phyloP scores from a whole-genome alignment of 2,329 filamentous ascomycete genomes.

The Ceratocystis cacaofunesta region DNA sequence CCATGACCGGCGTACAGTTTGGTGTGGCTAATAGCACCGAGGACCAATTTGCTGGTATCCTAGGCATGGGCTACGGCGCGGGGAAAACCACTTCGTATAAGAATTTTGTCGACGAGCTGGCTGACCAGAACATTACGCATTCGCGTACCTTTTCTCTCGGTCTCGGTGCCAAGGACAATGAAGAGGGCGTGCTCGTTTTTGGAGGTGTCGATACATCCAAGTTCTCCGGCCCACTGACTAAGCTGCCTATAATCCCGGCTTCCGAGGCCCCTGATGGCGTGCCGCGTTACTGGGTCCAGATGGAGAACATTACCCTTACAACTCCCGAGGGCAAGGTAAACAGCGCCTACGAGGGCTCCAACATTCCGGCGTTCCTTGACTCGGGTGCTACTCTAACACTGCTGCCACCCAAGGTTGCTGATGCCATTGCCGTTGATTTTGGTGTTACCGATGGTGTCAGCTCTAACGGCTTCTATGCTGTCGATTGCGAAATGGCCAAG shows the following conservation, averaged over 20 bases:
- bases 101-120: conserved; percentile 38
- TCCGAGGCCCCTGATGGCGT: conserved; percentile 39
- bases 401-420: conserved; percentile 42
- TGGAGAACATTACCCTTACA: conserved; percentile 31
- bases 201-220: conserved; percentile 53
- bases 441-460: conserved; percentile 27
- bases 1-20: conserved; percentile 43
- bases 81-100: conserved; percentile 33
- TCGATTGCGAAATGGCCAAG: conserved; percentile 31
- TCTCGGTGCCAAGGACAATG: conserved; percentile 45
- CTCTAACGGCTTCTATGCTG: conserved; percentile 31
- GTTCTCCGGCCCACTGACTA: conserved; percentile 43
- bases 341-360: conserved; percentile 25
- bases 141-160: conserved; percentile 52
- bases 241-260: conserved; percentile 45
- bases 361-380: conserved; percentile 49
- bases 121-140: conserved; percentile 37
- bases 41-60: conserved; percentile 42
- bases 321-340: conserved; percentile 24
- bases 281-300: conserved; percentile 37
- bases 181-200: conserved; percentile 50
- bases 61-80: conserved; percentile 58
- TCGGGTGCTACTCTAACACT: conserved; percentile 56
- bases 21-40: conserved; percentile 42
- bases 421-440: conserved; percentile 35